Evolutionary conservation across 2,329 filamentous ascomycete species (phyloP).

Genomic region (Diaporthe australafricana): DNA sequence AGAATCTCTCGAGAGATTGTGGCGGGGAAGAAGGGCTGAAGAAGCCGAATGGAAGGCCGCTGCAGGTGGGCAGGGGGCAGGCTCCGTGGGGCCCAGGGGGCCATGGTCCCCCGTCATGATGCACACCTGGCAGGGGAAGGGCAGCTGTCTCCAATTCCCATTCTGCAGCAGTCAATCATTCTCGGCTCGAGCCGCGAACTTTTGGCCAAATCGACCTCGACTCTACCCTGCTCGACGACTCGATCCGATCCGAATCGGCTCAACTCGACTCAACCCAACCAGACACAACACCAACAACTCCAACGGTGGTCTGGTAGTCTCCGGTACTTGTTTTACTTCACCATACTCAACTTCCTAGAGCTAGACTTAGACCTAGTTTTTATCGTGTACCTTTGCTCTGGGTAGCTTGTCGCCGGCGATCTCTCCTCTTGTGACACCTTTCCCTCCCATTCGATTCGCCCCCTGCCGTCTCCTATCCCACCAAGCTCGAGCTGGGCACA

Average conservation of each 20-base stretch:
- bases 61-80: slow-evolving; percentile 17
- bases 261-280: neutral
- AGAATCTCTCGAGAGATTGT: slow-evolving; percentile 29
- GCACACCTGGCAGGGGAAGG: neutral
- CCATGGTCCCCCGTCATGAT: slow-evolving; percentile 18
- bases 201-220: slow-evolving; percentile 15
- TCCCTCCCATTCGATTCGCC: neutral
- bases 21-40: slow-evolving; percentile 33
- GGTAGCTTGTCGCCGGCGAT: slow-evolving; percentile 23
- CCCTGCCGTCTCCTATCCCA: slow-evolving; percentile 1
- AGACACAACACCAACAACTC: neutral
- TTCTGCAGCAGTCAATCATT: slow-evolving; percentile 15
- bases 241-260: slow-evolving; percentile 11
- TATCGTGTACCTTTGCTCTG: neutral
- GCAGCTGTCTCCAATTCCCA: slow-evolving; percentile 19
- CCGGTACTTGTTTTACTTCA: neutral
- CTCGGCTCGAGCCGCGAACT: slow-evolving; percentile 31
- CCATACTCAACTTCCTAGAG: neutral
- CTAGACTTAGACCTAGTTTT: neutral
- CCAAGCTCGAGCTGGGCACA: neutral
- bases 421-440: slow-evolving; percentile 26
- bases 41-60: slow-evolving; percentile 31
- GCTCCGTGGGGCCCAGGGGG: slow-evolving; percentile 21
- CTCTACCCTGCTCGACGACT: slow-evolving; percentile 1
- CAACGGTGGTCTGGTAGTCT: neutral